Percentiles rank a stretch among this genome's conserved stretches.
phyloP scores from a whole-genome alignment of 2,329 filamentous ascomycete genomes.

The Epichloe scottii region DNA sequence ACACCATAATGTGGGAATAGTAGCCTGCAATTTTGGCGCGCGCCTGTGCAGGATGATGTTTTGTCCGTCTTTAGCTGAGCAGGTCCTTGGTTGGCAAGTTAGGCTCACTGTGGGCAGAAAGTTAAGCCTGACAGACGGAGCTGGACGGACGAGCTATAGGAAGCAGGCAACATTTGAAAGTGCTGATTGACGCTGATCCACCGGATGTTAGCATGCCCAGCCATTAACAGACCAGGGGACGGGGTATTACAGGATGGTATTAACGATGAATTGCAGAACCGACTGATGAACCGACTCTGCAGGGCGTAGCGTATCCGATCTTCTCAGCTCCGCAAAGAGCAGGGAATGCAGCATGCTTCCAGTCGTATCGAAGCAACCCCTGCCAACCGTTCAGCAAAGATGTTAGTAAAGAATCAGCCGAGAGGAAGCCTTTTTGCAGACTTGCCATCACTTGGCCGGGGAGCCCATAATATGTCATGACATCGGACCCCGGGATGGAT shows the following conservation, averaged over 20 bases:
- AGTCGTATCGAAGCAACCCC: constrained; percentile 1
- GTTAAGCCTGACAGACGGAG: too few species aligned
- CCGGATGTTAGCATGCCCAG: neutral
- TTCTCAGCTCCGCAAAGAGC: constrained; percentile 3
- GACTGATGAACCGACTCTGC: constrained; percentile 2
- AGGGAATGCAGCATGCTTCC: neutral
- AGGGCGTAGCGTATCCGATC: constrained; percentile 4
- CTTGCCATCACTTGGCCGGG: neutral
- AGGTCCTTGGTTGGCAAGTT: neutral
- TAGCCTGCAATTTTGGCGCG: neutral
- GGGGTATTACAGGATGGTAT: neutral
- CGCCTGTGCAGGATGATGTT: neutral
- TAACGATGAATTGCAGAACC: neutral
- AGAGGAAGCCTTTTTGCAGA: neutral
- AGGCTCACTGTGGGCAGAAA: neutral
- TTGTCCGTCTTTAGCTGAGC: neutral
- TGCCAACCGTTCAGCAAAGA: neutral
- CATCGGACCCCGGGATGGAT: neutral
- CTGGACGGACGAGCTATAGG: too few species aligned
- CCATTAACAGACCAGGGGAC: neutral
- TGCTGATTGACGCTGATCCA: neutral
- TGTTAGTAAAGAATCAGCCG: neutral
- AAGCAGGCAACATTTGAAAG: neutral
- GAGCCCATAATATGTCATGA: neutral
- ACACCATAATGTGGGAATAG: neutral